These are phyloP conservation scores for Sporothrix curviconia DNA, from an alignment of 2,329 filamentous ascomycete species.

Conservation along the genomic window DNA sequence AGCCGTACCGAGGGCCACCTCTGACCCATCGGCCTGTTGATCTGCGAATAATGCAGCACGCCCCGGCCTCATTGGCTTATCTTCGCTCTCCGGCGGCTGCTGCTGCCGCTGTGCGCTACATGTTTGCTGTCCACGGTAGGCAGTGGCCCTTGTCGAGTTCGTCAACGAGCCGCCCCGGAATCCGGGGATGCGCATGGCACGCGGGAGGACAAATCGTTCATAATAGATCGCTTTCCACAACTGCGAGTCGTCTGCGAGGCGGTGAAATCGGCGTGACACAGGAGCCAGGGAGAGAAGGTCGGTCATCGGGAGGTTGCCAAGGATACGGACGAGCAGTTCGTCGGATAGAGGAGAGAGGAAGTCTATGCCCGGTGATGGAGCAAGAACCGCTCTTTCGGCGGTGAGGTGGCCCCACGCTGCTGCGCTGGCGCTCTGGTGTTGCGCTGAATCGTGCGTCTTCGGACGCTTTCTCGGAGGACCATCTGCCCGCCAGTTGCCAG, in stretches of 20 bases:
- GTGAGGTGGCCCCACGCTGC: too few relatives aligned
- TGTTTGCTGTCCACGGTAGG: too few relatives aligned
- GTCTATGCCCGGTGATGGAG: constrained; percentile 38
- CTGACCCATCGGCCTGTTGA: too few relatives aligned
- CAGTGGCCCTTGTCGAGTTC: neutral
- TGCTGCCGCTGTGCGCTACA: too few relatives aligned
- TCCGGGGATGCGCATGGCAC: constrained; percentile 68
- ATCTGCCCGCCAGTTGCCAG: too few relatives aligned
- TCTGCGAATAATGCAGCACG: too few relatives aligned
- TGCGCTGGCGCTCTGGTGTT: neutral
- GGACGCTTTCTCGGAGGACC: neutral
- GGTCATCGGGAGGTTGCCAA: constrained; percentile 66
- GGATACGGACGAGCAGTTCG: constrained; percentile 78
- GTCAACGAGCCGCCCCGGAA: constrained; percentile 32
- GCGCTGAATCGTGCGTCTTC: neutral
- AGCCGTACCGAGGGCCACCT: neutral
- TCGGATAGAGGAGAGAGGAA: constrained; percentile 70
- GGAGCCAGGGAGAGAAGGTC: constrained; percentile 57
- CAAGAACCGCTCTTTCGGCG: too few relatives aligned
- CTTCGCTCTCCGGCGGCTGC: too few relatives aligned
- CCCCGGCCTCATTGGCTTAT: too few relatives aligned
- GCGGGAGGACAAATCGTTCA: constrained; percentile 74
- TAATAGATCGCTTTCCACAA: constrained; percentile 91
- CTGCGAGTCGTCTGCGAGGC: constrained; percentile 72
- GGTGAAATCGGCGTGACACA: constrained; percentile 69